Evolutionary conservation across 108 stramenopile genomes (phyloP), one percentile per base, ranked within the genome.

Genomic region (Skeletonema potamos): DNA sequence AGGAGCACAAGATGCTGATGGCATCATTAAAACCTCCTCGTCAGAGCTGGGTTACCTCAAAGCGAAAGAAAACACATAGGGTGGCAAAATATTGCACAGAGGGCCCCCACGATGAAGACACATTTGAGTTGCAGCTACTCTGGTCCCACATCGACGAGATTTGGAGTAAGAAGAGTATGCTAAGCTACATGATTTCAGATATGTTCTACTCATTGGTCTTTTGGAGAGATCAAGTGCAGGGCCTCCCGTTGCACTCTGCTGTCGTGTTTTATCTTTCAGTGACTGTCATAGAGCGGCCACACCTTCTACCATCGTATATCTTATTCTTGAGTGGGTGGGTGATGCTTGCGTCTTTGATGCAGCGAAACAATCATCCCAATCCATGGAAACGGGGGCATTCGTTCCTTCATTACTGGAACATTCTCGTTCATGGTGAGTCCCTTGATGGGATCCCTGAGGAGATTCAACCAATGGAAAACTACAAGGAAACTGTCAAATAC

Each of bases 201-300:
- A 62, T 76, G 6, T 17, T 83, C 17, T 26, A 67, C 44, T 87
- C 87, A 7, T 63, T 91, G n/a, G 65, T 90, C 18, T 86, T 91
- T 62, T 92, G 91, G 91, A 75, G 82, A 51, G 87, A 84, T 34
- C 89, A 90, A 64, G 85, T 93, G 29, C 74, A 89, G 58, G 64
- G 74, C 59, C 66, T 93, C 20, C 92, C 92, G 5, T 10, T 93
- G 7, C 86, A 93, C 68, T 91, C 89, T 10, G 72, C 85, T 1
- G 58, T 90, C 10, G 63, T 85, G 5, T 94, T 90, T 69, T 65
- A 72, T 44, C 61, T 70, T 30, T 73, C 81, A 2, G 62, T 68
- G 9, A 64, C 74, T 30, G 56, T 90, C 18, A 81, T 94, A 22
- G 90, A 90, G 51, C 70, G 77, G n/a, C 89, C 89, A 7, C 77